A percentile compares a stretch with the other conserved stretches of the same genome.
phyloP scores from a whole-genome alignment of 2,329 filamentous ascomycete species.

The Neocucurbitaria cava region DNA sequence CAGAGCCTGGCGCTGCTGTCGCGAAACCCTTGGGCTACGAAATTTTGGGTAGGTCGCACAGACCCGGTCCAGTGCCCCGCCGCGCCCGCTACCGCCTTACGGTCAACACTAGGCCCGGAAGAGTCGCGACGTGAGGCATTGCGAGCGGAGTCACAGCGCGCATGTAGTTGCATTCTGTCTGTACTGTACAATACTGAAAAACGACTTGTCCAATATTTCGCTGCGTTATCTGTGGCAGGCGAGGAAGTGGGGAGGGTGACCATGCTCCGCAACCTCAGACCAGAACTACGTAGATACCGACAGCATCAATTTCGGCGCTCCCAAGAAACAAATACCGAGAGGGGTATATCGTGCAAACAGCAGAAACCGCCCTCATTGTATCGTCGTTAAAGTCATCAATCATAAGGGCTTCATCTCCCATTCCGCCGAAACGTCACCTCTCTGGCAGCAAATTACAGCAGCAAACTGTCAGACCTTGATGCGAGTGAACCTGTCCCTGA shows the following conservation, averaged over 20 bases:
- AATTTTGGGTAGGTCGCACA: conserved; percentile 39
- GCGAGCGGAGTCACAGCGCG: background rate
- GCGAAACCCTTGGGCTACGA: conserved; percentile 23
- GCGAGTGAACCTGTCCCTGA: conserved; percentile 42
- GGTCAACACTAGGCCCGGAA: conserved; percentile 11
- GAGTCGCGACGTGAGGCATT: conserved; percentile 6
- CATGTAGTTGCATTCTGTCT: background rate
- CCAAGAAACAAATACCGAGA: conserved; percentile 22
- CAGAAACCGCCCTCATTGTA: conserved; percentile 32
- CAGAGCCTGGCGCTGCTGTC: conserved; percentile 18
- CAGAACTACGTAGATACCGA: too few relatives aligned
- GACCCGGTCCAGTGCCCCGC: conserved; percentile 19
- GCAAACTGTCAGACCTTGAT: conserved; percentile 22
- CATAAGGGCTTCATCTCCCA: conserved; percentile 26
- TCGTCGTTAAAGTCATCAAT: conserved; percentile 34
- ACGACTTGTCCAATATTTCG: background rate
- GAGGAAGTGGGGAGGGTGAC: background rate
- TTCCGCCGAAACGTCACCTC: conserved; percentile 3
- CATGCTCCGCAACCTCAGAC: background rate
- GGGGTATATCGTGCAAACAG: conserved; percentile 45
- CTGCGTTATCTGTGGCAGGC: background rate
- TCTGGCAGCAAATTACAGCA: too few relatives aligned
- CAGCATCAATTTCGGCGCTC: conserved; percentile 14
- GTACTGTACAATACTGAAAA: background rate
- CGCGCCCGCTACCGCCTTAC: conserved; percentile 5